Conservation (phyloP, 2,329 filamentous ascomycete species). For the Cercospora sp. region DNA sequence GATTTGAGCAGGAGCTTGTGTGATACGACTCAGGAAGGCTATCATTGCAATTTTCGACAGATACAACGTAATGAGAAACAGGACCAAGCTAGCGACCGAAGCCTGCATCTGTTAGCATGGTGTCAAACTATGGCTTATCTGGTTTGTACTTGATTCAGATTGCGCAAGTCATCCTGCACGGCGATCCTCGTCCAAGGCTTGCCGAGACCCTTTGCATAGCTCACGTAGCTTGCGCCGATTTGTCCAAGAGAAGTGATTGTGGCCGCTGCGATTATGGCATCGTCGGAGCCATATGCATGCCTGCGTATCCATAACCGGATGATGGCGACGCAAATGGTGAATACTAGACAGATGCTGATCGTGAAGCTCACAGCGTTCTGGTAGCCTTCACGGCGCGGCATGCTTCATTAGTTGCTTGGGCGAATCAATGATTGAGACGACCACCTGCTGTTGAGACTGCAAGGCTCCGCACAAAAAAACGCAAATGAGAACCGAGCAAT, state of each 20-base stretch:
- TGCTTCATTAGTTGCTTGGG: constrained; percentile 12
- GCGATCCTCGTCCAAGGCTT: constrained; percentile 29
- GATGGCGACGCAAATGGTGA: constrained; percentile 35
- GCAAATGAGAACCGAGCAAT: not conserved
- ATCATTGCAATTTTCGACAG: constrained; percentile 38
- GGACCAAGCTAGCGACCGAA: constrained; percentile 32
- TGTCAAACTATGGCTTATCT: not conserved
- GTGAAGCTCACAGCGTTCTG: constrained; percentile 33
- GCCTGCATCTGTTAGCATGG: constrained; percentile 24
- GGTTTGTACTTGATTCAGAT: constrained; percentile 31
- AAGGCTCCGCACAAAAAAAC: not conserved
- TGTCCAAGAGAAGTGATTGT: constrained; percentile 35
- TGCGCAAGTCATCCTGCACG: constrained; percentile 20
- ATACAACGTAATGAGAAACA: constrained; percentile 36
- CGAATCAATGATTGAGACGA: not conserved
- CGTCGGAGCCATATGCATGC: constrained; percentile 34
- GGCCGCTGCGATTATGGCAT: constrained; percentile 34
- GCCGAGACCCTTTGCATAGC: constrained; percentile 34
- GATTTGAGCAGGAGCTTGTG: constrained; percentile 31
- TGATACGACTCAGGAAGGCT: constrained; percentile 37
- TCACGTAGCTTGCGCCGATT: constrained; percentile 33
- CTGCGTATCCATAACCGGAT: constrained; percentile 36
- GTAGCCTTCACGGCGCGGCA: constrained; percentile 32
- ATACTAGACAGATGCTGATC: constrained; percentile 37
- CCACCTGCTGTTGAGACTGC: not conserved